Base-by-base conservation (phyloP, 306 rosid species). In the Cucumis cinereus region DNA sequence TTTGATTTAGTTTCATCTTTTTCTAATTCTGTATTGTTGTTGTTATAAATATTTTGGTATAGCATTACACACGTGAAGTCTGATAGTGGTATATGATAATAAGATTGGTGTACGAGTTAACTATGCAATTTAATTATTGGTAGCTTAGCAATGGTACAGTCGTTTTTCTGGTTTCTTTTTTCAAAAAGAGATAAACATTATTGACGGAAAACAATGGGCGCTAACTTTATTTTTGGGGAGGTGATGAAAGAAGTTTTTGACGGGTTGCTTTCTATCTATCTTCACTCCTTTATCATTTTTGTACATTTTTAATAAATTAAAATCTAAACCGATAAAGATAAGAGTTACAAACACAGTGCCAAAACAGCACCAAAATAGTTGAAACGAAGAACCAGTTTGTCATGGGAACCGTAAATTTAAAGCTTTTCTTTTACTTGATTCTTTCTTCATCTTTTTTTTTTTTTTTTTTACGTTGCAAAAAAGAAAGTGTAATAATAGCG, bases 161-260 rank as follows among this genome's bases (percentile, higher is more conserved):
- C 19, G 72, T 38, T 36, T 38, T 64, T 64, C 16, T 19, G 3
- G 4, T 38, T 36, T n/a, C 20, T 64, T 19, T 50, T 3, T 50
- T 50, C 6, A 17, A 6, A 50, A 13, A n/a, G 38, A 5, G 7
- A n/a, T 7, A 68, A 41, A 43, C 3, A 43, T 22, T 12, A 68
- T 68, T 68, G 74, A 68, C 0, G 74, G 38, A 69, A 67, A 69
- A 69, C 74, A 6, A 43, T 43, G 74, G 56, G 74, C 74, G 56
- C 74, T 43, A 11, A 1, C 16, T 69, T 43, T 43, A 20, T 20
- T 67, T 43, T 66, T 16, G 8, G n/a, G 11, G 33, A 30, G 16
- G 67, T 10, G 20, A 26, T 17, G 30, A 9, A 38, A 63, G 26
- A 63, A 33, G 55, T 43, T 43, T 43, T 24, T 26, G 75, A 71